Evolutionary conservation across 2,329 filamentous ascomycete species (phyloP), one percentile per base, ranked within the genome.

Genomic region (Fusarium sp.): DNA sequence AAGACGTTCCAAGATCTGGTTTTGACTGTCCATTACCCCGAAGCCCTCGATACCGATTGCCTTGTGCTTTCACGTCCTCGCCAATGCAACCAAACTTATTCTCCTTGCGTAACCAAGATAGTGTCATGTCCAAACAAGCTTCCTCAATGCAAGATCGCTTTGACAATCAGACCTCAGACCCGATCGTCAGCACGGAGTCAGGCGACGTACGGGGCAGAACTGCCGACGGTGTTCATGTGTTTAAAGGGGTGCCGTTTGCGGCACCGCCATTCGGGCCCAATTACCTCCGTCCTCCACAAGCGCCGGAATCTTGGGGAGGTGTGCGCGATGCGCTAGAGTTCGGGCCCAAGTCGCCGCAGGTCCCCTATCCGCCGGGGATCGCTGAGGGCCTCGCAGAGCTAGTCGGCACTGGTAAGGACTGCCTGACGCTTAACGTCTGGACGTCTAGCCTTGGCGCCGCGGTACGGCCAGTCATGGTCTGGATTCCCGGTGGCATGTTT

Each of bases 51-150:
- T 6, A 9, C 3, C 4, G 0, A 12, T 23, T 23, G 10, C 4
- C 10, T 50, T 33, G 3, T 18, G 1, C 10, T 33, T n/a, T n/a
- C n/a, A 6, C 5, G 7, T n/a, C n/a, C 15, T 23, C 28, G 3
- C 21, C 0, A 9, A 6, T 2, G 0, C 9, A 13, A 4, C 5
- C 3, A 9, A 33, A 3, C 7, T 13, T 32, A 13, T 19, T 0
- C 7, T 13, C 3, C 47, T 50, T 6, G 23, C 0, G n/a, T 5
- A 47, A 19, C 21, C 12, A 13, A 18, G 30, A 23, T 5, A 19
- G 5, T 15, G 2, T 23, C 4, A 50, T 50, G 47, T 13, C 47
- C 16, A 15, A 33, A 9, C 47, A 33, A 13, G 0, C 8, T 23
- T 19, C 7, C 15, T 9, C 21, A 8, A 10, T 10, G 7, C 15